Evolutionary conservation across 2,329 filamentous ascomycete species (phyloP), one percentile per base, ranked within the genome.

Genomic region (Cytospora chrysosperma): DNA sequence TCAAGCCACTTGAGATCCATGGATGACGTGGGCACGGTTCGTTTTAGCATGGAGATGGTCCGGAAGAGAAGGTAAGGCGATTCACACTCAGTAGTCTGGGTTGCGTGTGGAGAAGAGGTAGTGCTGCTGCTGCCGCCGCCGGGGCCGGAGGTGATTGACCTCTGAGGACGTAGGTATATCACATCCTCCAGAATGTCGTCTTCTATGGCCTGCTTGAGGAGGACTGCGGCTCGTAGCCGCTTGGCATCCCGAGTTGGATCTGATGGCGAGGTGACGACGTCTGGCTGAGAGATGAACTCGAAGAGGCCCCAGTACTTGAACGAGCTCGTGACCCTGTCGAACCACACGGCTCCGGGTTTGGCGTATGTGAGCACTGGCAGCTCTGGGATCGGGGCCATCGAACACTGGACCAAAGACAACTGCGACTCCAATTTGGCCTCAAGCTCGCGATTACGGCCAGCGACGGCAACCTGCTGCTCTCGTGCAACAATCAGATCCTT

Each of bases 111-210:
- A 17, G 24, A 10, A 12, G 27, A 9, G 6, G 56, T 49, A 3
- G 27, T n/a, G 10, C 32, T 32, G n/a, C 19, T n/a, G 34, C 5
- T 15, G n/a, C 28, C 5, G 5, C 10, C 24, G 54, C 10, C 3
- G 24, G 34, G 7, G n/a, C 34, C 19, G 24, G 52, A 21, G 27
- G 50, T n/a, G 50, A 40, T 32, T 21, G 27, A 34, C n/a, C 34
- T 60, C 28, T 59, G 54, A 17, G 55, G 24, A 24, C 50, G 57
- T 13, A 65, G 47, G 49, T 61, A 61, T 26, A 65, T 47, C 6
- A 65, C 24, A 26, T 63, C 64, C 26, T 65, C 64, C 24, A 65
- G 56, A 37, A 65, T 61, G 26, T 65, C 61, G 53, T 65, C 64
- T n/a, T 63, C 56, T 28, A 65, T 37, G n/a, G 64, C 64, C 2